Percentiles rank a stretch among this genome's conserved stretches.
These are phyloP conservation scores for Inosperma sp. DNA, from an alignment of 768 basidiomycete species.

Conservation along the genomic window DNA sequence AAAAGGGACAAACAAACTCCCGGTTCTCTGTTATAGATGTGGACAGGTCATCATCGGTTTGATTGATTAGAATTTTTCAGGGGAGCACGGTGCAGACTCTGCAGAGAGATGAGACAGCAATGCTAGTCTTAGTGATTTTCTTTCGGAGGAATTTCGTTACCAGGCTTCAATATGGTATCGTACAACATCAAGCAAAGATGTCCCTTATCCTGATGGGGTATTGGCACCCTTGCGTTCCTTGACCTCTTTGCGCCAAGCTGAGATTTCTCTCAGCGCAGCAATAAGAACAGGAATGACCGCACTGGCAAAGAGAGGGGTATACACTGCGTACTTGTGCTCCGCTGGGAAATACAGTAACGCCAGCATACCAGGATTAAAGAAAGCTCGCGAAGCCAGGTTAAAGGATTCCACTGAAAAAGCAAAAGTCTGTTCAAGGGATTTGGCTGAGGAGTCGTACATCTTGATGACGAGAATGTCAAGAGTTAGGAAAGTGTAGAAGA, in stretches of 20 bases:
- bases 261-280: constrained; percentile 64
- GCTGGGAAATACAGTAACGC: constrained; percentile 95
- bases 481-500: background rate
- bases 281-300: constrained; percentile 79
- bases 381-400: constrained; percentile 73
- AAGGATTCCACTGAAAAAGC: constrained; percentile 58
- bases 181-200: background rate
- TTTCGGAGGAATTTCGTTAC: no score
- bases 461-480: constrained; percentile 19
- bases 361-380: constrained; percentile 96
- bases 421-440: constrained; percentile 45
- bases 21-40: no score
- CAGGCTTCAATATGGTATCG: background rate
- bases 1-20: no score
- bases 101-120: no score
- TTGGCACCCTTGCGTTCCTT: background rate
- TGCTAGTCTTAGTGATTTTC: no score
- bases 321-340: constrained; percentile 97
- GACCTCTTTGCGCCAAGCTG: constrained; percentile 6
- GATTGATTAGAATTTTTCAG: no score
- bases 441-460: constrained; percentile 36
- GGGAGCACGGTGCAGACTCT: no score
- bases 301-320: constrained; percentile 91
- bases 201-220: background rate
- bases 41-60: no score